Conservation (phyloP, 441 rosid species). For the Theobroma grandiflorum region DNA sequence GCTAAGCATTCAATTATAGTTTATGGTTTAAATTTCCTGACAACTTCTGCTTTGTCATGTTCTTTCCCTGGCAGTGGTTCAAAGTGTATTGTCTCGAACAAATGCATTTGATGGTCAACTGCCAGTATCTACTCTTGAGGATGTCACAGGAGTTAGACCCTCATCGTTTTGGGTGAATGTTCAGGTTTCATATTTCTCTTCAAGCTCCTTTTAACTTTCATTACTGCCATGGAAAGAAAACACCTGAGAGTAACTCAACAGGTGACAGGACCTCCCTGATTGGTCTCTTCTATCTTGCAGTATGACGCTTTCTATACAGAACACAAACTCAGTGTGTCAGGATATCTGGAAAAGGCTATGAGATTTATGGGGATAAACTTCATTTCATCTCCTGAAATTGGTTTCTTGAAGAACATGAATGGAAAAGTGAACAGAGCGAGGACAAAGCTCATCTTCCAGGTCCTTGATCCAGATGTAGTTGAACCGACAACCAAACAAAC, state of each 20-base stretch:
- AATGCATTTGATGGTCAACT: constrained; percentile 52
- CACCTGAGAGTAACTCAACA: background rate
- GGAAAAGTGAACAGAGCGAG: constrained; percentile 46
- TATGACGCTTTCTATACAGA: constrained; percentile 63
- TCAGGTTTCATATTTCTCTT: constrained; percentile 50
- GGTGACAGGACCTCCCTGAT: background rate
- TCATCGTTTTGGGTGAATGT: constrained; percentile 76
- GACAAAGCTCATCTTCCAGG: constrained; percentile 63
- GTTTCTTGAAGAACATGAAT: constrained; percentile 67
- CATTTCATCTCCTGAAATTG: constrained; percentile 84
- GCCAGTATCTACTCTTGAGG: constrained; percentile 56
- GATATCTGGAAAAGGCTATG: constrained; percentile 41
- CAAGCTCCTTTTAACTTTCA: too few relatives aligned
- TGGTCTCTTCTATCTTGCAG: constrained; percentile 47
- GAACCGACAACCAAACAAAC: constrained; percentile 78
- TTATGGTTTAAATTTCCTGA: background rate
- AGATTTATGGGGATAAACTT: constrained; percentile 33
- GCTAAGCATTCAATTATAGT: background rate
- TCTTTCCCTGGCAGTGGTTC: constrained; percentile 58
- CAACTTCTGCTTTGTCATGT: constrained; percentile 10
- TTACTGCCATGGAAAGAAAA: background rate
- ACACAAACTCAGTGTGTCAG: constrained; percentile 56
- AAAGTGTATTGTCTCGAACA: constrained; percentile 62
- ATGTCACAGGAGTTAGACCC: constrained; percentile 42
- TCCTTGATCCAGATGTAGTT: constrained; percentile 50